A percentile compares a stretch with the other conserved stretches of the same genome.
phyloP scores from a whole-genome alignment of 345 rosid species.

The Ceriops zippeliana region DNA sequence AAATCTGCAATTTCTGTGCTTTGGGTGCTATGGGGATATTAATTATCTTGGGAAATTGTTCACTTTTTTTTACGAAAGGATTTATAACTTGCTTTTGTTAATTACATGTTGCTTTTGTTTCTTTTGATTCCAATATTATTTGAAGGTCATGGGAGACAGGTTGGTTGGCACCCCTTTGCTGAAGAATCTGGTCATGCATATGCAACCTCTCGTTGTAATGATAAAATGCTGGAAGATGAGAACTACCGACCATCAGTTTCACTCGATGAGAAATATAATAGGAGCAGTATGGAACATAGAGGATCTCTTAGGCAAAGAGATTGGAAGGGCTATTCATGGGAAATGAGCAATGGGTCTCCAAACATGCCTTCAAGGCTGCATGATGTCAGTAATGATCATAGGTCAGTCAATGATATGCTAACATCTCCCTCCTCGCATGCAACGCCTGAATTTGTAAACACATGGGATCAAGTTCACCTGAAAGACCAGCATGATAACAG shows the following conservation, averaged over 20 bases:
- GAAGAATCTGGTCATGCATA: slow-evolving; percentile 70
- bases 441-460: slow-evolving; percentile 42
- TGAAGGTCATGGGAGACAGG: slow-evolving; percentile 93
- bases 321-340: slow-evolving; percentile 69
- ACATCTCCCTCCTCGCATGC: slow-evolving; percentile 30
- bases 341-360: slow-evolving; percentile 57
- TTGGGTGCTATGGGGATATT: background rate
- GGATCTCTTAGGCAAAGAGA: slow-evolving; percentile 66
- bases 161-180: slow-evolving; percentile 60
- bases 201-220: slow-evolving; percentile 45
- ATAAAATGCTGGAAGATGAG: slow-evolving; percentile 61
- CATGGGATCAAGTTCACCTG: slow-evolving; percentile 49
- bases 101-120: slow-evolving; percentile 21
- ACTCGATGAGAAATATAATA: slow-evolving; percentile 65
- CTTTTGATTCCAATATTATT: slow-evolving; percentile 33
- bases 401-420: slow-evolving; percentile 58
- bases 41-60: background rate
- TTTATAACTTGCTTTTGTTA: slow-evolving; percentile 22
- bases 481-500: slow-evolving; percentile 51
- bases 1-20: slow-evolving; percentile 5
- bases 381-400: slow-evolving; percentile 48
- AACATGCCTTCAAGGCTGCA: slow-evolving; percentile 46
- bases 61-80: slow-evolving; percentile 6
- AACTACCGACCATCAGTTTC: slow-evolving; percentile 42
- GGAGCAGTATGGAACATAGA: slow-evolving; percentile 63